Conservation (phyloP, 169 alveolate species). For the Plasmodium yoelii region DNA sequence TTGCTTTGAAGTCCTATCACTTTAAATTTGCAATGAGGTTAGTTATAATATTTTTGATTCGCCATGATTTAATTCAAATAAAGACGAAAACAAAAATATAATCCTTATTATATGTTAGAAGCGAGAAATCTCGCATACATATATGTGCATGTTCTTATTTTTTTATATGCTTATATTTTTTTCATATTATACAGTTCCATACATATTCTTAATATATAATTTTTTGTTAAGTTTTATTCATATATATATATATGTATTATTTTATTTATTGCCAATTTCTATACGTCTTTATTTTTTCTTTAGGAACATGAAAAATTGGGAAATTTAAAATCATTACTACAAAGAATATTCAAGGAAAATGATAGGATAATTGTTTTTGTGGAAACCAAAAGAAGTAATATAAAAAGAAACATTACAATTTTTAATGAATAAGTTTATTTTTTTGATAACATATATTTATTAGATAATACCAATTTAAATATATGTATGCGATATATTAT, state of each 20-base stretch:
- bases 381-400: slow-evolving; percentile 79
- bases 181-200: neutral
- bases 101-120: slow-evolving; percentile 37
- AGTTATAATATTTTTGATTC: slow-evolving; percentile 57
- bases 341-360: slow-evolving; percentile 57
- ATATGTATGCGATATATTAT: neutral
- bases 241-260: slow-evolving; percentile 13
- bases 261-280: neutral
- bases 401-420: neutral
- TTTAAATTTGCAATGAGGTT: slow-evolving; percentile 79
- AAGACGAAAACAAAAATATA: slow-evolving; percentile 35
- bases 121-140: neutral
- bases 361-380: slow-evolving; percentile 78
- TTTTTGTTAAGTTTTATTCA: neutral
- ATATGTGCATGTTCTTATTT: neutral
- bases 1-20: slow-evolving; percentile 71
- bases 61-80: slow-evolving; percentile 25
- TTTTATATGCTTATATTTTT: neutral
- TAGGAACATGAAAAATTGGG: slow-evolving; percentile 75
- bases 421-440: neutral
- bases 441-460: neutral
- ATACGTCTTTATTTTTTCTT: neutral
- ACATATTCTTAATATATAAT: too few relatives aligned
- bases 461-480: neutral
- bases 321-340: slow-evolving; percentile 39